Conservation (phyloP, 495 filamentous ascomycete genomes). For the Hamigera avellanea region DNA sequence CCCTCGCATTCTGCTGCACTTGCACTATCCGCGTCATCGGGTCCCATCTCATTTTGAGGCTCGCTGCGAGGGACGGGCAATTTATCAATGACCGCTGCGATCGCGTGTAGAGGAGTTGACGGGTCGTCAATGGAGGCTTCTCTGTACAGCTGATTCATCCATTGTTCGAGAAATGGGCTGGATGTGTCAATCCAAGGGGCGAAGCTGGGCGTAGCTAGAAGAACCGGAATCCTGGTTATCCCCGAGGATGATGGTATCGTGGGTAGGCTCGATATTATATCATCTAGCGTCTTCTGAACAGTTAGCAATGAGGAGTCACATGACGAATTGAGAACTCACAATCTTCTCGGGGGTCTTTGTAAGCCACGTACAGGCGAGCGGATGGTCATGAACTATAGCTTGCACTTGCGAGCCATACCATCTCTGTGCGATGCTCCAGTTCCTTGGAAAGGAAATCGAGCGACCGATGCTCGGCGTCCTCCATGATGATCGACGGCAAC, state of each 20-base stretch:
- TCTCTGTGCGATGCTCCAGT: slow-evolving; percentile 4
- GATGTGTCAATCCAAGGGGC: slow-evolving; percentile 26
- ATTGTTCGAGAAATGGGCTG: slow-evolving; percentile 19
- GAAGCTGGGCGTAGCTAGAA: slow-evolving; percentile 30
- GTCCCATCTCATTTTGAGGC: not conserved
- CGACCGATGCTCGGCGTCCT: not conserved
- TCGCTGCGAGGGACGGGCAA: slow-evolving; percentile 13
- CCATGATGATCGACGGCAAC: slow-evolving; percentile 1
- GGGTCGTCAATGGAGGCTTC: not conserved
- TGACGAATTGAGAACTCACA: slow-evolving; percentile 6
- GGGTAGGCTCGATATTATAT: slow-evolving; percentile 21
- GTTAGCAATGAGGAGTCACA: slow-evolving; percentile 3
- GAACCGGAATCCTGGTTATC: slow-evolving; percentile 14
- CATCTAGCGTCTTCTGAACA: slow-evolving; percentile 17
- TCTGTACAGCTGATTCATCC: slow-evolving; percentile 15
- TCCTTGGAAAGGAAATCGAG: not conserved
- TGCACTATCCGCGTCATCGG: not conserved
- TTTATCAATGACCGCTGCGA: slow-evolving; percentile 28
- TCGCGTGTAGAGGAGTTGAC: slow-evolving; percentile 10
- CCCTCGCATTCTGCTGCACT: slow-evolving; percentile 18
- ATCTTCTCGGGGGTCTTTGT: slow-evolving; percentile 24
- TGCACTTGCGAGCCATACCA: slow-evolving; percentile 11
- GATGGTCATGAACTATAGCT: not conserved
- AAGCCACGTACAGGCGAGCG: slow-evolving; percentile 26
- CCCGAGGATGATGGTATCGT: slow-evolving; percentile 1